Evolutionary conservation across 345 rosid genomes (phyloP), one percentile per base, ranked within the genome.

Genomic region (Cardamine resedifolia): DNA sequence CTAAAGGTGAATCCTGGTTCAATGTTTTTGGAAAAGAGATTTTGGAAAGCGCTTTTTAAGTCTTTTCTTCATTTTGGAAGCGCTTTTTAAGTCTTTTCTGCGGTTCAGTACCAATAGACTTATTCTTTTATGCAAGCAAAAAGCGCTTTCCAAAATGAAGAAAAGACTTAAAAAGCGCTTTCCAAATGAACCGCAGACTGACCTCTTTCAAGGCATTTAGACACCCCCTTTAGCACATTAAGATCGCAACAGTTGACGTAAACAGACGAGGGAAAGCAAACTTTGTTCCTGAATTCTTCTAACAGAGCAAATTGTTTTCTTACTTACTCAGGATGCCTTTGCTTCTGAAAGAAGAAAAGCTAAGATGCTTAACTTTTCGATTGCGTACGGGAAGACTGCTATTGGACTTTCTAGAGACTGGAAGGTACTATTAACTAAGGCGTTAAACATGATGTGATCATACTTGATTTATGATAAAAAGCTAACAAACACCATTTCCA

Each of bases 311-410:
- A 39, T 20, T 43, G 57, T 55, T 45, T 30, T 65, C 59, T 23
- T 57, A 69, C 31, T 39, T 49, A 33, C 68, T 43, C 81, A 89
- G 95, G 95, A 91, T 70, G 89, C 87, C 47, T 91, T 85, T 78
- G 92, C 69, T 69, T 88, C 95, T 36, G 91, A 89, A 77, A 81
- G 95, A 85, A 84, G 96, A 74, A 89, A 90, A 78, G 92, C 97
- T 26, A 94, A 94, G 80, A 94, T 94, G 98, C 96, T 94, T 6
- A 94, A 94, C 84, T 94, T 94, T 74, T 94, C 98, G 15, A 94
- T 94, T 79, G 98, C 98, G 2, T 91, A 94, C 60, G 98, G 98
- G 24, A 94, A 94, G 81, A 91, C 98, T 41, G 89, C 97, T 1
- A 52, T 81, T 53, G 97, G 98, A 48, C 97, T 93, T 74, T 85